Base-by-base conservation (phyloP, 345 rosid genomes). In the Citrus mangshanensis region DNA sequence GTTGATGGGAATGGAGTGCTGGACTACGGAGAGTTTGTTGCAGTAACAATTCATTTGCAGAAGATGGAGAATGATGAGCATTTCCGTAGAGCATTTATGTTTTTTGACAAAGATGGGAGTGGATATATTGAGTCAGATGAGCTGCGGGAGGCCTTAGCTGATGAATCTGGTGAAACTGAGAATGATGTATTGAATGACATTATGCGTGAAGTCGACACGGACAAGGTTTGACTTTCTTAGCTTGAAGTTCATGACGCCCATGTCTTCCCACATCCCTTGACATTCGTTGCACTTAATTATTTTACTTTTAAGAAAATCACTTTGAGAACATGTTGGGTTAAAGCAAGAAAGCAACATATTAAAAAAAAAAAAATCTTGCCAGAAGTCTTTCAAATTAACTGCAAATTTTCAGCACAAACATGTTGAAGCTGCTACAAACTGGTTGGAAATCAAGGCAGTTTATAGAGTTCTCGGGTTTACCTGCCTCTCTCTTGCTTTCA, bases 31-130 rank as follows among this genome's bases (percentile, higher is more conserved):
- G 99, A 96, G 79, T 96, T 96, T 84, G 98, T 94, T 51, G 99
- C 98, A 25, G 99, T 96, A 79, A 92, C 97, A n/a, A 90, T 96
- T 77, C 99, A 96, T 85, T 86, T 96, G 89, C 97, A 91, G 89
- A 92, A 92, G 89, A 92, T 96, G 92, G 99, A 91, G 83, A 96
- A 96, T 61, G 98, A 94, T 62, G 99, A 94, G 61, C 99, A 94
- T 87, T 86, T 96, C 81, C 93, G 89, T 71, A 87, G 90, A 86
- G 97, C 99, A 60, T 96, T 96, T 84, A 89, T 87, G 93, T 96
- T 89, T 77, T 96, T 96, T 3, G 99, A 96, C 83, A 92, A 82
- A 81, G 94, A 96, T 84, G 92, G 87, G 63, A 96, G 89, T 78
- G 91, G 92, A 55, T 93, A 74, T 86, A 92, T 96, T 71, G 99